Base-by-base conservation (phyloP, 2,329 filamentous ascomycete genomes). In the Fusarium tjaetaba region DNA sequence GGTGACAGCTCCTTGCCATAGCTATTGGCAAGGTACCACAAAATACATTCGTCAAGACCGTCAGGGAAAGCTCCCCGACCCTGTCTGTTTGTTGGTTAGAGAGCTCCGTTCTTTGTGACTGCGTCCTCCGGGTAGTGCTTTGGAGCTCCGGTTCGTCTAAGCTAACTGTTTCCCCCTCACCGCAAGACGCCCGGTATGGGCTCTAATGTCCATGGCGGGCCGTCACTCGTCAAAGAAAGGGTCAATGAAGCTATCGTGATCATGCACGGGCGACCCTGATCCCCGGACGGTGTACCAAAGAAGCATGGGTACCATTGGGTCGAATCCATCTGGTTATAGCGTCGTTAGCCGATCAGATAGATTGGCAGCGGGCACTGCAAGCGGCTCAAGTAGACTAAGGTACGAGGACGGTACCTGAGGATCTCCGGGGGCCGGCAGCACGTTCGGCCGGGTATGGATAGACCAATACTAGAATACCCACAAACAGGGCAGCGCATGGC, bases 231-330 rank as follows among this genome's bases (percentile, higher is more conserved):
- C 60, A 24, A 64, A 39, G 51, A 49, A 48, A 52, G 70, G 67
- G 71, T 62, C 65, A 43, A 61, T 65, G 76, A 76, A 70, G 73
- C 68, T 73, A 78, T 78, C 76, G 76, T 78, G 76, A 78, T 67
- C 68, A 73, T 76, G 76, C 76, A 77, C 62, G 71, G 66, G 61
- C 63, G 66, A 75, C 75, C 70, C 72, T 76, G 70, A 75, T 66
- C 68, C 64, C 74, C 65, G 65, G 74, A 74, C 65, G 60, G 39
- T 61, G 32, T 24, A 45, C 43, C 46, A 61, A 60, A 61, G 49
- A 52, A 62, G 56, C 61, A 70, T 72, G 68, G 32, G 49, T 52
- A 15, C 6, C 49, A 52, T 26, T 52, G 32, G 71, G 51, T 62
- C 59, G 36, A 45, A 65, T 55, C 59, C 61, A 69, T 49, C 49